phyloP scores from a whole-genome alignment of 179 eudicot species.

The Carnegiea gigantea region DNA sequence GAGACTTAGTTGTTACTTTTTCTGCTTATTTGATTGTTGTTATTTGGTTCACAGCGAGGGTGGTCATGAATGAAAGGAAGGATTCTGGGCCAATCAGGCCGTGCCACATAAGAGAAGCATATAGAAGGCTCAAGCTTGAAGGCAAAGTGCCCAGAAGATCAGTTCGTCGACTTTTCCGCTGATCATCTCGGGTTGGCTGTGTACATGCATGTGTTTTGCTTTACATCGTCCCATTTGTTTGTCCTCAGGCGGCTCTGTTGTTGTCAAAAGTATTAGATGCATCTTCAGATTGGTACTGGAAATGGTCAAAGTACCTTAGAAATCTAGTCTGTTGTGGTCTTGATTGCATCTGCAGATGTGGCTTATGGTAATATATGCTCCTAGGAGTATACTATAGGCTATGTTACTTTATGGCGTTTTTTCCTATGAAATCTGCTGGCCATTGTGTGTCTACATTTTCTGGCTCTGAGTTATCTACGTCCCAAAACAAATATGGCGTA shows the following conservation, averaged over 20 bases:
- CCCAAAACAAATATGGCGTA: no score
- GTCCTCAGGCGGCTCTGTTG: not conserved
- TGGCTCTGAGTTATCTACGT: no score
- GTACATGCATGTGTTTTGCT: not conserved
- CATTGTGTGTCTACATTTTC: no score
- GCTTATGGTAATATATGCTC: no score
- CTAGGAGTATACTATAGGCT: no score
- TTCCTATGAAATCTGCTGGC: not conserved
- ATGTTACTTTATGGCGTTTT: not conserved
- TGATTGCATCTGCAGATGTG: not conserved
- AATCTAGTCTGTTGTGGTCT: not conserved
- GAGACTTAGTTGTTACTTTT: not conserved
- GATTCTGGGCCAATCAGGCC: slow-evolving; percentile 92
- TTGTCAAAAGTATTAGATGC: not conserved
- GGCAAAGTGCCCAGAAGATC: slow-evolving; percentile 89
- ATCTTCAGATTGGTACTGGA: not conserved
- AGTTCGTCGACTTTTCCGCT: slow-evolving; percentile 81
- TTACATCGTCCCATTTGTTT: not conserved
- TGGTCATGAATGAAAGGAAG: slow-evolving; percentile 80
- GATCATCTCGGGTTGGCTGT: not conserved
- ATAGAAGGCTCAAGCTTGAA: slow-evolving; percentile 84
- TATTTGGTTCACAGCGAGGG: slow-evolving; percentile 52
- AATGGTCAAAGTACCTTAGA: not conserved
- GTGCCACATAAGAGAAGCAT: slow-evolving; percentile 88
- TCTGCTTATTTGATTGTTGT: slow-evolving; percentile 3